Base-by-base conservation (phyloP, 768 basidiomycete genomes). In the Leccinum ochraceum region DNA sequence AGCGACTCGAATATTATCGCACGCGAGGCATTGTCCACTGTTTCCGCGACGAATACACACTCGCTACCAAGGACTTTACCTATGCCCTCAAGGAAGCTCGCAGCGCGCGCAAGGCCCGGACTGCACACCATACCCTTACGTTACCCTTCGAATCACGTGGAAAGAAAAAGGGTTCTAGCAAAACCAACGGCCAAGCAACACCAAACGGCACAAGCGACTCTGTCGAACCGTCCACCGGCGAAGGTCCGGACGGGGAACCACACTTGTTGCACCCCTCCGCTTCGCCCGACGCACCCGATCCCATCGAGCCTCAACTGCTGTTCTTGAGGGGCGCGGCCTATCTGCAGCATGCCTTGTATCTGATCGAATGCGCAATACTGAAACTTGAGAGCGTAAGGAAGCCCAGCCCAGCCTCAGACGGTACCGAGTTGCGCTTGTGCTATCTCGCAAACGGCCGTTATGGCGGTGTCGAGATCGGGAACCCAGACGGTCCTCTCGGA, bases 21-120 rank as follows among this genome's bases (percentile, higher is more conserved):
- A 94, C 94, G 1, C 86, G 92, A n/a, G 94, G 93, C 9, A 90
- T 95, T 59, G 92, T 95, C 13, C 90, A 90, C 66, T 90, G 88
- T 70, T 95, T 94, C 79, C 84, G 90, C 53, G 92, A 95, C 61
- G 92, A 94, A 70, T 94, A 87, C 66, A 60, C 77, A 3, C 78
- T 81, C 34, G 93, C 93, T 1, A 84, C 82, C 30, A 89, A 86
- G 67, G 92, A 94, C 71, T 94, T 92, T 62, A 94, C 93, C 0
- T 74, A 86, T 63, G 92, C 89, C 3, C 80, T 95, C 61, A 87
- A 85, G 65, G 91, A 95, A 75, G 83, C 90, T 0, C 86, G 90
- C 36, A 81, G 84, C 0, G 75, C 79, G 24, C 89, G 93, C 56
- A 90, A 86, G 74, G 85, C 85, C 2, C 84, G 82, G 54, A 75